phyloP scores from a whole-genome alignment of 805 yeast species.

The Candida ulmi region DNA sequence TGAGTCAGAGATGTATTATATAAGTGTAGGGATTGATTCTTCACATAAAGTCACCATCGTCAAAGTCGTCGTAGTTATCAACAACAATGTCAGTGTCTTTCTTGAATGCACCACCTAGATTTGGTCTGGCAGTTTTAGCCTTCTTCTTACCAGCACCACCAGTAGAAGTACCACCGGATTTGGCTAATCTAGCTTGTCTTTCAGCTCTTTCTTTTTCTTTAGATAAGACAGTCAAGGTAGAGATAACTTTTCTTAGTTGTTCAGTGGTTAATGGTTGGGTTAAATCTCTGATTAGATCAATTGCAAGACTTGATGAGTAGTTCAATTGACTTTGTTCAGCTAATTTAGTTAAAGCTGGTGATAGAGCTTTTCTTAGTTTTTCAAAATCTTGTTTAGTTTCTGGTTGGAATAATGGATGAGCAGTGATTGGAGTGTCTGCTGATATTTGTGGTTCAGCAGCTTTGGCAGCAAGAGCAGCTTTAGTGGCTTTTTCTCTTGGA shows the following conservation, averaged over 20 bases:
- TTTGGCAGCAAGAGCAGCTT: slow-evolving; percentile 28
- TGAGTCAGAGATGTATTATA: no score
- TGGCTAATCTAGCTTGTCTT: slow-evolving; percentile 78
- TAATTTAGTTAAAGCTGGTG: slow-evolving; percentile 53
- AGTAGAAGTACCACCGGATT: slow-evolving; percentile 78
- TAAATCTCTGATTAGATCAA: slow-evolving; percentile 82
- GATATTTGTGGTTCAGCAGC: slow-evolving; percentile 29
- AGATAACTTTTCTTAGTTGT: slow-evolving; percentile 75
- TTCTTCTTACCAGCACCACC: slow-evolving; percentile 96
- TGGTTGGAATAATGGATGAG: slow-evolving; percentile 81
- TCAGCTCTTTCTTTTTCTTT: slow-evolving; percentile 88
- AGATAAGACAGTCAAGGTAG: slow-evolving; percentile 74
- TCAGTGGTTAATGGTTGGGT: slow-evolving; percentile 78
- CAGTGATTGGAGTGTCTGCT: slow-evolving; percentile 60
- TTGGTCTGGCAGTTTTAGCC: slow-evolving; percentile 66
- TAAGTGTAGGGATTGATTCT: no score
- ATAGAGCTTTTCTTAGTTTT: slow-evolving; percentile 67
- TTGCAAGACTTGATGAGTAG: slow-evolving; percentile 70
- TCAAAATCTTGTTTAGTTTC: slow-evolving; percentile 75
- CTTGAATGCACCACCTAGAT: slow-evolving; percentile 57
- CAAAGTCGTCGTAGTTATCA: slow-evolving; percentile 51
- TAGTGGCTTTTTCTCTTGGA: slow-evolving; percentile 35
- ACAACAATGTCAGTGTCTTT: slow-evolving; percentile 59
- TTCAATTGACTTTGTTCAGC: slow-evolving; percentile 57
- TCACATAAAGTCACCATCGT: slow-evolving; percentile 80